Evolutionary conservation across 352 stramenopile genomes (phyloP), one percentile per base, ranked within the genome.

Genomic region (Phytopythium cucurbitacearum): DNA sequence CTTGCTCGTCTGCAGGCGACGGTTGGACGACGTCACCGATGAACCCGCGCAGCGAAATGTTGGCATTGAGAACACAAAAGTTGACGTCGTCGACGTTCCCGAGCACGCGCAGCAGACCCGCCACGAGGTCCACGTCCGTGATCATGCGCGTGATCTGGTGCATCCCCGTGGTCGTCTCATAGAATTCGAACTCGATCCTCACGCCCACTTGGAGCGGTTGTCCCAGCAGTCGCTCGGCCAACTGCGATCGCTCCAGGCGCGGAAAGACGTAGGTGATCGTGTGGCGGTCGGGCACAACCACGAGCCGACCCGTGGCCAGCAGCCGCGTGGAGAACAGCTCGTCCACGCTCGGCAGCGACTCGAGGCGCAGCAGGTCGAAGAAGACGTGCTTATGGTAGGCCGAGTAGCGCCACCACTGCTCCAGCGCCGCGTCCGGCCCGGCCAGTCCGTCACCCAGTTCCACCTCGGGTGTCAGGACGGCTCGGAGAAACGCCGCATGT

Each of bases 401-500:
- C 13, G 69, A 73, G 38, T 75, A 56, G 39, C 56, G 60, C 32
- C 57, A 51, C 69, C 72, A 82, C 37, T 82, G 59, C 3, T 70
- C 51, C 52, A 76, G 56, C 2, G 70, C 11, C 5, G 51, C 41
- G 7, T 73, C 56, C 0, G 64, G 48, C 1, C 66, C 72, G 12
- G 55, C 54, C 8, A 67, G 35, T 9, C 57, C 59, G 11, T 21
- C 41, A 9, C 60, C 57, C 35, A 76, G 60, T 12, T 62, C 57
- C 4, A 76, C 58, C 38, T 79, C 59, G 0, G 62, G 34, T 4
- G 61, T 50, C 64, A 82, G 65, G 1, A 68, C 71, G 1, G 60
- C 50, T 5, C 60, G 43, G 1, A 82, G 55, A 53, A 77, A 79
- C 55, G 69, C 73, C n/a, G 67, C 53, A 28, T 79, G 69, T 28